Percentiles rank a stretch among this genome's conserved stretches.
Conservation (phyloP, 2,329 filamentous ascomycete species). For the Paraphaeosphaeria sporulosa region DNA sequence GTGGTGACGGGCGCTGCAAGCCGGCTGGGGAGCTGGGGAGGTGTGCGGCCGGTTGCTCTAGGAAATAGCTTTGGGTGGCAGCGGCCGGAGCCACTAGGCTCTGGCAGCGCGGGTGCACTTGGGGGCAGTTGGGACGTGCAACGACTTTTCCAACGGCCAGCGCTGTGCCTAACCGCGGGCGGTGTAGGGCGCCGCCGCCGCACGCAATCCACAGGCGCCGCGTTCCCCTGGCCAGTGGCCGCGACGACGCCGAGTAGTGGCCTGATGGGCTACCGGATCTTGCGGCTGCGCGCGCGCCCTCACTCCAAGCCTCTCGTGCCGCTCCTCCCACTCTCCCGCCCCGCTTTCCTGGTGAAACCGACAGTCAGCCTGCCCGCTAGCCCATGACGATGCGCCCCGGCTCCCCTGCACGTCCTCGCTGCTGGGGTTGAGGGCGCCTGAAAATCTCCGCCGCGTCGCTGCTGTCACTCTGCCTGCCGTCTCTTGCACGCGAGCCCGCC, state of each 20-base stretch:
- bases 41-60: not conserved
- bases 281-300: not conserved
- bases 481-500: not conserved
- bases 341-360: constrained; percentile 11
- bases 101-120: constrained; percentile 2
- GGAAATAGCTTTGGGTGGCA: not conserved
- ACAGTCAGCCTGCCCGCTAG: not conserved
- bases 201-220: not conserved
- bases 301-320: constrained; percentile 5
- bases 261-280: constrained; percentile 6
- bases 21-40: not conserved
- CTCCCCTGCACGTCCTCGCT: not conserved
- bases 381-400: constrained; percentile 15
- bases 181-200: constrained; percentile 1
- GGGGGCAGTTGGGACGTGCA: no score
- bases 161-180: not conserved
- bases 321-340: constrained; percentile 10
- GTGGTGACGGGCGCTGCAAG: no score
- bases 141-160: constrained; percentile 8
- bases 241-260: not conserved
- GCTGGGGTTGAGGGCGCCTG: constrained; percentile 9
- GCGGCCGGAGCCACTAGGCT: not conserved
- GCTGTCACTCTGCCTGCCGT: not conserved
- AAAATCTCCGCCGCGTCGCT: constrained; percentile 16
- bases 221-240: not conserved